Percentiles rank a stretch among this genome's conserved stretches.
phyloP scores from a whole-genome alignment of 1,284 basidiomycete genomes.

The Cryptococcus wingfieldii region DNA sequence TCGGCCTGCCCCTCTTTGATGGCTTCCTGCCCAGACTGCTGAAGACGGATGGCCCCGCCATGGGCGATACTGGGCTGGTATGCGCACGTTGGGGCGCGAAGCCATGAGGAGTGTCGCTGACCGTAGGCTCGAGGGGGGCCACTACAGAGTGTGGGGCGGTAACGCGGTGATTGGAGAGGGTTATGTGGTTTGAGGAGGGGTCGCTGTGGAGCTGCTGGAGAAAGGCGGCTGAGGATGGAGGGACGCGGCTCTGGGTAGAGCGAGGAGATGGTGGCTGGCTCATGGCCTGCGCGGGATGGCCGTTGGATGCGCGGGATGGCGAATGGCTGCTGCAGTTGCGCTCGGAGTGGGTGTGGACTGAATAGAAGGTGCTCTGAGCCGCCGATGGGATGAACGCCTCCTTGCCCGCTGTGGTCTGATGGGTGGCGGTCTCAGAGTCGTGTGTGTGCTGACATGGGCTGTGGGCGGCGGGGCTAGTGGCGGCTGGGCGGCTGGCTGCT shows the following conservation, averaged over 20 bases:
- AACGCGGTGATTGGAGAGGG: slow-evolving; percentile 20
- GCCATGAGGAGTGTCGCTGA: too few relatives aligned
- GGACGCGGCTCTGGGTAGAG: neutral
- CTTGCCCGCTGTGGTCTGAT: too few relatives aligned
- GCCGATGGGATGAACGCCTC: too few relatives aligned
- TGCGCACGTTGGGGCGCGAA: neutral
- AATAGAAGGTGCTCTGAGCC: too few relatives aligned
- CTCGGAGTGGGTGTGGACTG: too few relatives aligned
- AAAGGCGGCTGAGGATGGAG: slow-evolving; percentile 33
- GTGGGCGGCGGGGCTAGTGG: too few relatives aligned
- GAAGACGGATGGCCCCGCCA: slow-evolving; percentile 2
- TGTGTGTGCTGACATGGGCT: too few relatives aligned
- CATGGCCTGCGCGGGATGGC: neutral
- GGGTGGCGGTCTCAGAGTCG: too few relatives aligned
- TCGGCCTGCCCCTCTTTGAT: slow-evolving; percentile 22
- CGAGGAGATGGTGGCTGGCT: neutral
- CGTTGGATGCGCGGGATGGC: too few relatives aligned
- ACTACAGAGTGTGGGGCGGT: slow-evolving; percentile 5
- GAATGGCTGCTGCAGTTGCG: too few relatives aligned
- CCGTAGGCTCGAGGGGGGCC: too few relatives aligned
- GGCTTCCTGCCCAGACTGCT: neutral
- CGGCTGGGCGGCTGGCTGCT: too few relatives aligned
- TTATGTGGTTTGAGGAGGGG: slow-evolving; percentile 43
- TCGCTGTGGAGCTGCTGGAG: slow-evolving; percentile 45
- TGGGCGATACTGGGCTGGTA: neutral